Base-by-base conservation (phyloP, 176 grass and related monocot species). In the Ananas comosus region DNA sequence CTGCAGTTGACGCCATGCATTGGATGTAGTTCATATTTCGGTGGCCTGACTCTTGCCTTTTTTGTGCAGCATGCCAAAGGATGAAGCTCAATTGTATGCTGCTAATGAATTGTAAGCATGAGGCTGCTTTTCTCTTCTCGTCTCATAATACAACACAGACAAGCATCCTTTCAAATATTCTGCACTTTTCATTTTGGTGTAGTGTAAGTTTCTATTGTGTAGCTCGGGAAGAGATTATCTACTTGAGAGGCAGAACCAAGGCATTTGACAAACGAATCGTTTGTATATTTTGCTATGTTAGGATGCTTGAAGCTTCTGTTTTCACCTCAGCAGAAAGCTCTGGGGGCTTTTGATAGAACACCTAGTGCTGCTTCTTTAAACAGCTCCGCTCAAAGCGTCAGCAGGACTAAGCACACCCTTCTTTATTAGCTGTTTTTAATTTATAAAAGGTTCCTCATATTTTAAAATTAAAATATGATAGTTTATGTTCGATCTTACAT, bases 81-180 rank as follows among this genome's bases (percentile, higher is more conserved):
- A 99, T 78, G 89, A 99, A 88, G 87, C 86, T 77, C 94, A 99
- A 73, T 67, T 99, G 59, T 90, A 71, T 80, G 84, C 94, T 79
- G 87, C 89, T 29, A 80, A 68, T 18, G 94, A 97, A 89, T 74
- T 97, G 93, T 97, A 81, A 87, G 89, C 70, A 82, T 70, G 51
- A 29, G 48, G 10, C 11, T 51, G 22, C 70, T 51, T 66, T 33
- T 3, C 17, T 11, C 54, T 12, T 64, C 70, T 21, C 85, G 68
- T 61, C 63, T 67, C 57, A 81, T 74, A 64, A 59, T 53, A 56
- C 76, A 51, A 67, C 50, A 51, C 69, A 14, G 14, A n/a, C 67
- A 42, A 28, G 21, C 11, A 63, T 58, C 52, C 12, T 64, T 48
- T 63, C 12, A 13, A 22, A 11, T 11, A 75, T 3, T 14, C 42